Base-by-base conservation (phyloP, 495 filamentous ascomycete genomes). In the Podospora pseudocomata region DNA sequence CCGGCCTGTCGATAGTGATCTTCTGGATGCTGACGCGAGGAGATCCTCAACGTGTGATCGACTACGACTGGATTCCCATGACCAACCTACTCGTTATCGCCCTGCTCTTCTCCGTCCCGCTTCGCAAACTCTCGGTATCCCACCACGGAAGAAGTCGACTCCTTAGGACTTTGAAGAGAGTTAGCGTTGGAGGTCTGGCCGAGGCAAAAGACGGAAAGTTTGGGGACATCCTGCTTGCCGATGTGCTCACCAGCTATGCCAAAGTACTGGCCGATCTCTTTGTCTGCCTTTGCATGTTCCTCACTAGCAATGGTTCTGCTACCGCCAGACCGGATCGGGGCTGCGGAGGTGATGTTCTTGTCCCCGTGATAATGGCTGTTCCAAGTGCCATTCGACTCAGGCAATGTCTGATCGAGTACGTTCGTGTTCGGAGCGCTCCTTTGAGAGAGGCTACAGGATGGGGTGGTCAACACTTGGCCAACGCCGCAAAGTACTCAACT, bases 191-290 rank as follows among this genome's bases (percentile, higher is more conserved):
- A 34, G 91, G 92, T 1, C 77, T 97, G n/a, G 92, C 93, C 9
- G 87, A 91, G 76, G 77, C 89, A 6, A 86, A 90, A 63, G 88
- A 93, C 80, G 92, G 92, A 53, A 96, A 94, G 66, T 99, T 99
- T 73, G 93, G 91, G 56, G 95, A 99, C 75, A 89, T 98, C 65
- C 80, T 99, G 55, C 84, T 98, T n/a, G 93, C 95, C 7, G 95
- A 99, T 84, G 94, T 90, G 44, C 80, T 99, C 67, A 99, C 95
- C 9, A 94, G 91, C 70, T 99, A 98, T 77, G 89, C 95, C 57
- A 96, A 93, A 72, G 88, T 97, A 28, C 81, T 97, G 2, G 94
- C 88, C 4, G 96, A 98, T 76, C 79, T 97, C n/a, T 95, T 90
- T 75, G 88, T 97, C 61, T 87, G 89, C 34, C 80, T 91, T 56